phyloP scores from a whole-genome alignment of 78 protist genomes.

The Tieghemostelium lacteum region DNA sequence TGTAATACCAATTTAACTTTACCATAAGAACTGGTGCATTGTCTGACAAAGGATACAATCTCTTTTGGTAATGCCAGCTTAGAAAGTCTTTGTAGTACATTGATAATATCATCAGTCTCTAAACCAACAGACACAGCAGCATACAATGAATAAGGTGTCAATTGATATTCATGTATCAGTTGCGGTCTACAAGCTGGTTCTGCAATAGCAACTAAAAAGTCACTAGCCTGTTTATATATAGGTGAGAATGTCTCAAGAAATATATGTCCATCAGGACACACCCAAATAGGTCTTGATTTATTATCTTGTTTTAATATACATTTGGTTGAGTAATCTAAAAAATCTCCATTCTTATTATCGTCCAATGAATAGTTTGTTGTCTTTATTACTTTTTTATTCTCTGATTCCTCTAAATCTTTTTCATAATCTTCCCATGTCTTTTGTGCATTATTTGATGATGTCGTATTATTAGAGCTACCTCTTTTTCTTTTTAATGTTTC shows the following conservation, averaged over 20 bases:
- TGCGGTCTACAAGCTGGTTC: conserved; percentile 95
- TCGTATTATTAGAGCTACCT: background rate
- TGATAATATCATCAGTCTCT: conserved; percentile 82
- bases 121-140: conserved; percentile 97
- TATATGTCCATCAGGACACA: conserved; percentile 91
- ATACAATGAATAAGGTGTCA: conserved; percentile 95
- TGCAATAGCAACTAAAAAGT: conserved; percentile 97
- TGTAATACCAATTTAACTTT: conserved; percentile 88
- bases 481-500: conserved; percentile 25
- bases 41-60: conserved; percentile 51
- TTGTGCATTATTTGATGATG: conserved; percentile 4
- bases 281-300: conserved; percentile 90
- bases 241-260: conserved; percentile 94
- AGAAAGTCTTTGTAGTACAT: conserved; percentile 60
- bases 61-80: conserved; percentile 76
- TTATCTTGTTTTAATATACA: conserved; percentile 59
- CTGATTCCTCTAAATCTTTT: conserved; percentile 21
- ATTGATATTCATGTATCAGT: conserved; percentile 92
- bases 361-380: background rate
- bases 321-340: conserved; percentile 45
- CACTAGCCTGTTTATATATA: conserved; percentile 91
- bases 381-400: background rate
- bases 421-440: conserved; percentile 67
- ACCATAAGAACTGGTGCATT: conserved; percentile 86
- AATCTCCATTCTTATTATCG: background rate